Percentiles rank a stretch among this genome's conserved stretches.
Conservation (phyloP, 2,329 filamentous ascomycete species). For the Colletotrichum sp. region DNA sequence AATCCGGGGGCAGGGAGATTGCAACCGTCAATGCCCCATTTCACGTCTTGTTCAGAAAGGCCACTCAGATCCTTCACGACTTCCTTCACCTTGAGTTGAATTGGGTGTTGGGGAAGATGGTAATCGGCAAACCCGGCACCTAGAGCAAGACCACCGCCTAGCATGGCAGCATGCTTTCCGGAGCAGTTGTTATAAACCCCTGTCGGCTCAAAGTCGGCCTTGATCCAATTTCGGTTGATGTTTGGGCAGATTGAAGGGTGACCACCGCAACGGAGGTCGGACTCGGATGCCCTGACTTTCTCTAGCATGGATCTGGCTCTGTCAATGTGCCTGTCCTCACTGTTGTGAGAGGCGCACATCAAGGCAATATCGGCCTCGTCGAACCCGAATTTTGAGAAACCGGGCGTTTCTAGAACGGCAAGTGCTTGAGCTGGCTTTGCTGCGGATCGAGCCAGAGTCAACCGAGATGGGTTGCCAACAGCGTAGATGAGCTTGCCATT, state of each 20-base stretch:
- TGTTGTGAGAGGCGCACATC: slow-evolving; percentile 52
- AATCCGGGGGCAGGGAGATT: slow-evolving; percentile 52
- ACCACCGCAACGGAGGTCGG: slow-evolving; percentile 46
- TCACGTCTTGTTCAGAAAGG: slow-evolving; percentile 28
- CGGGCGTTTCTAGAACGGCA: slow-evolving; percentile 47
- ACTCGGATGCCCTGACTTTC: slow-evolving; percentile 36
- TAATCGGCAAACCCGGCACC: slow-evolving; percentile 36
- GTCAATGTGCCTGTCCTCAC: slow-evolving; percentile 43
- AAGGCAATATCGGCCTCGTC: slow-evolving; percentile 48
- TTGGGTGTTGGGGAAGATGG: slow-evolving; percentile 38
- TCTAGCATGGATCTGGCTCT: slow-evolving; percentile 42
- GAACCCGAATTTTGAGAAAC: slow-evolving; percentile 38
- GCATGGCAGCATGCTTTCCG: slow-evolving; percentile 53
- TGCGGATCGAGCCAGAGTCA: slow-evolving; percentile 49
- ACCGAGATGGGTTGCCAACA: slow-evolving; percentile 43
- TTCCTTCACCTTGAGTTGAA: slow-evolving; percentile 42
- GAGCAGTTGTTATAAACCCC: slow-evolving; percentile 51
- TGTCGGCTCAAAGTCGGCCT: slow-evolving; percentile 38
- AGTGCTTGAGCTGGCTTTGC: slow-evolving; percentile 52
- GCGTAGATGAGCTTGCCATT: slow-evolving; percentile 41
- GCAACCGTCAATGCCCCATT: slow-evolving; percentile 52
- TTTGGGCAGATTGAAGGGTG: slow-evolving; percentile 39
- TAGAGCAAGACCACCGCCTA: slow-evolving; percentile 44
- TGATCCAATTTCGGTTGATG: slow-evolving; percentile 45
- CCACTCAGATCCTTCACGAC: slow-evolving; percentile 41